phyloP scores from a whole-genome alignment of 2,329 filamentous ascomycete species.

The Colletotrichum acutatum region DNA sequence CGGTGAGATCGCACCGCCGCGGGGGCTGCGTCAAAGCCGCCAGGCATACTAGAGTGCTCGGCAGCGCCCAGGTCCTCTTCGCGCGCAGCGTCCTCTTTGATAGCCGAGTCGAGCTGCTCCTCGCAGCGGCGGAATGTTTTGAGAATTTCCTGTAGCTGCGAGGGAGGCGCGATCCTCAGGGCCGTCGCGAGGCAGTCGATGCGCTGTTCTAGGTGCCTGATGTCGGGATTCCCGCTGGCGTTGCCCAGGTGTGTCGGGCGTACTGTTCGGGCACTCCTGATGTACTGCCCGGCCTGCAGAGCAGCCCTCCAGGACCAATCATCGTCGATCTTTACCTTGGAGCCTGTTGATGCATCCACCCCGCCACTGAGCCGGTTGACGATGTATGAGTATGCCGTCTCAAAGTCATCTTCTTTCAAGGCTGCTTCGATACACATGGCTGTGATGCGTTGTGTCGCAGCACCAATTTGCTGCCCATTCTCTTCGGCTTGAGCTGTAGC shows the following conservation, averaged over 20 bases:
- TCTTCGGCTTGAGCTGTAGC: constrained; percentile 36
- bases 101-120: constrained; percentile 76
- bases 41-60: constrained; percentile 64
- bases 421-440: constrained; percentile 86
- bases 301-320: constrained; percentile 84
- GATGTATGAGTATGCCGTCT: constrained; percentile 87
- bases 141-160: constrained; percentile 78
- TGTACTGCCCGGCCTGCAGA: constrained; percentile 80
- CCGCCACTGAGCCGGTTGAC: constrained; percentile 71
- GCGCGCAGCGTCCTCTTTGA: constrained; percentile 73
- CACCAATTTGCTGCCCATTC: constrained; percentile 40
- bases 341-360: constrained; percentile 38
- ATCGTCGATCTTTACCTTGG: constrained; percentile 53
- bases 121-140: constrained; percentile 82
- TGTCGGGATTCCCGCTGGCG: constrained; percentile 67
- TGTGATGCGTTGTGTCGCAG: constrained; percentile 73
- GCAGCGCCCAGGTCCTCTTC: constrained; percentile 78
- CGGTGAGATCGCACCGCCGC: constrained; percentile 46
- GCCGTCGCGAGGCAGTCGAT: constrained; percentile 84
- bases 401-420: constrained; percentile 81
- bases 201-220: constrained; percentile 82
- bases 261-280: constrained; percentile 63
- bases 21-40: constrained; percentile 58
- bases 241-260: constrained; percentile 70
- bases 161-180: constrained; percentile 76